phyloP scores from a whole-genome alignment of 2,329 filamentous ascomycete species.

The Fusarium sp. region DNA sequence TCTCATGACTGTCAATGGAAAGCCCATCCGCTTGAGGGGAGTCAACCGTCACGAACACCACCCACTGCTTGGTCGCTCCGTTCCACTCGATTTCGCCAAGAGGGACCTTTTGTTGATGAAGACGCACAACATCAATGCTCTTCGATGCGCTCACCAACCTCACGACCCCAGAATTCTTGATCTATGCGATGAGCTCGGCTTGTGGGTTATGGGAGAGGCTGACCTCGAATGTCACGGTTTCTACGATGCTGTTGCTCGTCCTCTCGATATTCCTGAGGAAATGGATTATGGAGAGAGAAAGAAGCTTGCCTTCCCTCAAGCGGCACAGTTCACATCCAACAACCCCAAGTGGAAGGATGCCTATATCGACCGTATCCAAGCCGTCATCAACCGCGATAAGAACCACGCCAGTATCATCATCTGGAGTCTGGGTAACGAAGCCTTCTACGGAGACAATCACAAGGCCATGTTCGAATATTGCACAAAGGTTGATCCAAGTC shows the following conservation, averaged over 20 bases:
- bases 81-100: slow-evolving; percentile 68
- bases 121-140: slow-evolving; percentile 72
- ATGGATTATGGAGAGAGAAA: slow-evolving; percentile 68
- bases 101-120: slow-evolving; percentile 73
- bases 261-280: slow-evolving; percentile 60
- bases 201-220: slow-evolving; percentile 65
- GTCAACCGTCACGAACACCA: slow-evolving; percentile 74
- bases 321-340: slow-evolving; percentile 66
- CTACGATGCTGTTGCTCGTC: slow-evolving; percentile 58
- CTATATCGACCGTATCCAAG: slow-evolving; percentile 71
- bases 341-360: slow-evolving; percentile 68
- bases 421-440: slow-evolving; percentile 77
- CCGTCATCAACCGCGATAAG: slow-evolving; percentile 72
- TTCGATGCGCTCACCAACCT: slow-evolving; percentile 73
- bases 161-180: slow-evolving; percentile 67
- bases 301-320: slow-evolving; percentile 60
- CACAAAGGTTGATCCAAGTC: slow-evolving; percentile 63
- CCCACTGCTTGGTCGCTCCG: slow-evolving; percentile 66
- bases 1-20: slow-evolving; percentile 70
- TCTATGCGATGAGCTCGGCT: slow-evolving; percentile 69
- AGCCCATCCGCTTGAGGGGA: slow-evolving; percentile 66
- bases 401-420: slow-evolving; percentile 74
- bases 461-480: slow-evolving; percentile 71
- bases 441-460: slow-evolving; percentile 74
- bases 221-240: slow-evolving; percentile 64